These are phyloP conservation scores for Plenodomus lindquistii DNA, from an alignment of 2,329 filamentous ascomycete genomes.

Conservation along the genomic window DNA sequence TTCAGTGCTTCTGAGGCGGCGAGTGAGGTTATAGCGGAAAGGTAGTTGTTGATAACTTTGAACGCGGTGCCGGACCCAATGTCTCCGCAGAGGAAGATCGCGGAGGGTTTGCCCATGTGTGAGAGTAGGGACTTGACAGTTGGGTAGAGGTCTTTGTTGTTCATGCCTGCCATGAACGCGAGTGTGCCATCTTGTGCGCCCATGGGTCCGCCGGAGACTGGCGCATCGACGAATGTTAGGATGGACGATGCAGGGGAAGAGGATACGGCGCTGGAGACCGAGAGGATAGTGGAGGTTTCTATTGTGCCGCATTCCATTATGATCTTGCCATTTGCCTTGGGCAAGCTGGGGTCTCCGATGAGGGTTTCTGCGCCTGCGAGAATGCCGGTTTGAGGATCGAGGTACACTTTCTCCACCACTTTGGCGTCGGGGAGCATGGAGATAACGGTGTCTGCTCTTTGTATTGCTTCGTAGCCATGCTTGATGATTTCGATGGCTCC, in stretches of 20 bases:
- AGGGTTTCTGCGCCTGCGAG: conserved; percentile 43
- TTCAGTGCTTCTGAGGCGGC: conserved; percentile 67
- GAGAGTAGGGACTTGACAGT: conserved; percentile 68
- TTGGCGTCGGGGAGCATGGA: conserved; percentile 48
- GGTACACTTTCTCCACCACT: conserved; percentile 47
- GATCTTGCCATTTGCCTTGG: conserved; percentile 60
- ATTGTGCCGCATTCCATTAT: conserved; percentile 99
- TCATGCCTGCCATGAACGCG: conserved; percentile 89
- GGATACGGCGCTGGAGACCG: conserved; percentile 72
- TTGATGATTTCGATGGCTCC: conserved; percentile 43
- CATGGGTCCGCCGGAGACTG: conserved; percentile 93
- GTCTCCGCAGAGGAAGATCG: conserved; percentile 79
- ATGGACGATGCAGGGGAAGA: conserved; percentile 49
- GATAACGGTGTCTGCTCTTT: conserved; percentile 46
- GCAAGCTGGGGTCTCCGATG: conserved; percentile 5
- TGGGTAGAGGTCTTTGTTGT: conserved; percentile 51
- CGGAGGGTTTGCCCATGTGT: conserved; percentile 73
- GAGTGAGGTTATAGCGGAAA: conserved; percentile 88
- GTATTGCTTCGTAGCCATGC: conserved; percentile 46
- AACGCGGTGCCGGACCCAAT: conserved; percentile 84
- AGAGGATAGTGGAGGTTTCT: conserved; percentile 79
- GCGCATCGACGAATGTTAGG: conserved; percentile 85
- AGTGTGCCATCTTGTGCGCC: conserved; percentile 82
- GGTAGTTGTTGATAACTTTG: conserved; percentile 95
- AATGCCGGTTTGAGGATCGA: conserved; percentile 48